Evolutionary conservation across 2,329 filamentous ascomycete genomes (phyloP).

Genomic region (Periconia sp.): DNA sequence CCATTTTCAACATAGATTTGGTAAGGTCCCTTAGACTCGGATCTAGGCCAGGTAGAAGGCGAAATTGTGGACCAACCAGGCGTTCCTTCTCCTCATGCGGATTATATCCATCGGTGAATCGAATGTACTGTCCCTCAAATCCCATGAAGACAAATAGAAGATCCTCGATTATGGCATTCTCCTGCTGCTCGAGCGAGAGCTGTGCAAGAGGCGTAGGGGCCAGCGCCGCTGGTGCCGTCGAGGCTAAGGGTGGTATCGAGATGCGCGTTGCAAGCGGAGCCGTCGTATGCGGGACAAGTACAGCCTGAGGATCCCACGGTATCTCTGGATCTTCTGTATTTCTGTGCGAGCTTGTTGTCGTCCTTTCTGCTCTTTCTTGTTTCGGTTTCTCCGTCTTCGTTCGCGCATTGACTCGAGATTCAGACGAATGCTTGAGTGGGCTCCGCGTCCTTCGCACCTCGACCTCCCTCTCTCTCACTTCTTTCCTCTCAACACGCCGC

Average conservation of each 20-base stretch:
- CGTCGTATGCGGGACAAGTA: slow-evolving; percentile 71
- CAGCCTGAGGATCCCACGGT: slow-evolving; percentile 81
- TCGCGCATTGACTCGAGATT: slow-evolving; percentile 40
- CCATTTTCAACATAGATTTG: slow-evolving; percentile 88
- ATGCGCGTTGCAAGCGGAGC: slow-evolving; percentile 75
- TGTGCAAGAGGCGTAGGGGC: slow-evolving; percentile 72
- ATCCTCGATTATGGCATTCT: slow-evolving; percentile 86
- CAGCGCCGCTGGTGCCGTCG: slow-evolving; percentile 71
- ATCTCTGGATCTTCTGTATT: slow-evolving; percentile 35
- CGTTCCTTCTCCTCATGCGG: slow-evolving; percentile 85
- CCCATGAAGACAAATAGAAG: slow-evolving; percentile 96
- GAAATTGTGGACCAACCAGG: slow-evolving; percentile 80
- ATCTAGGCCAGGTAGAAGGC: slow-evolving; percentile 81
- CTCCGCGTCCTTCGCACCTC: slow-evolving; percentile 43
- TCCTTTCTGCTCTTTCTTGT: slow-evolving; percentile 31
- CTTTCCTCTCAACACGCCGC: slow-evolving; percentile 42
- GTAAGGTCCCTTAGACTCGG: slow-evolving; percentile 90
- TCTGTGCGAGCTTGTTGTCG: slow-evolving; percentile 25
- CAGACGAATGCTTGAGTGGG: slow-evolving; percentile 43
- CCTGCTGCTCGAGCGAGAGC: slow-evolving; percentile 80
- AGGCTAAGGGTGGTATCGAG: slow-evolving; percentile 66
- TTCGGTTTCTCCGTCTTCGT: slow-evolving; percentile 40
- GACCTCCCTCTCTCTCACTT: slow-evolving; percentile 44
- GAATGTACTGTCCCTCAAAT: slow-evolving; percentile 96
- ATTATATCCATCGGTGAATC: slow-evolving; percentile 82